These are phyloP conservation scores for Aspergillus thermomutatus DNA, from an alignment of 2,329 filamentous ascomycete species.

Conservation along the genomic window DNA sequence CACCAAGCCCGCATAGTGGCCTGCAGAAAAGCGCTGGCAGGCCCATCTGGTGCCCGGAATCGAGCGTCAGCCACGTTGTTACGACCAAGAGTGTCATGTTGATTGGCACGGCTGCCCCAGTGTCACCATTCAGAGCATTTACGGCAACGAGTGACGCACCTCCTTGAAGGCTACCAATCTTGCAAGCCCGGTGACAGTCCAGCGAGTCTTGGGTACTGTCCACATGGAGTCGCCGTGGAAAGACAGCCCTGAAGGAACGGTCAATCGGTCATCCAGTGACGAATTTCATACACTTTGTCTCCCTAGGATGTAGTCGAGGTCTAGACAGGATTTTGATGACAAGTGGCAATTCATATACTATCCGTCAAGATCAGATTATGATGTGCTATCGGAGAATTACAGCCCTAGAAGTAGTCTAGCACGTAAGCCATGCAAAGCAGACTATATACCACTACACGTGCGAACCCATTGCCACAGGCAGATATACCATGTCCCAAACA, in stretches of 20 bases:
- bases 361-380: not conserved
- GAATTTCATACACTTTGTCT: not conserved
- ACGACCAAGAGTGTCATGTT: not conserved
- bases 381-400: constrained; percentile 1
- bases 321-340: not conserved
- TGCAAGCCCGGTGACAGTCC: not conserved
- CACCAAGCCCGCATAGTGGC: not conserved
- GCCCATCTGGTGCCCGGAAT: not conserved
- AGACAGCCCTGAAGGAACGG: not conserved
- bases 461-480: not conserved
- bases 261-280: not conserved
- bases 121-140: not conserved
- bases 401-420: not conserved
- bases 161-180: not conserved
- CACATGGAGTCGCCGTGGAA: not conserved
- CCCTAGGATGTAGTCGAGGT: not conserved
- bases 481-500: not conserved
- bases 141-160: not conserved
- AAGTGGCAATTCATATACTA: not conserved
- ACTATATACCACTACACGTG: not conserved
- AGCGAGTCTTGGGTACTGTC: not conserved
- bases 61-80: not conserved
- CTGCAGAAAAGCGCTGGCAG: not conserved
- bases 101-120: not conserved
- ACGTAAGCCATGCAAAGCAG: not conserved